Base-by-base conservation (phyloP, 257 asterid species). In the Asclepias syriaca region DNA sequence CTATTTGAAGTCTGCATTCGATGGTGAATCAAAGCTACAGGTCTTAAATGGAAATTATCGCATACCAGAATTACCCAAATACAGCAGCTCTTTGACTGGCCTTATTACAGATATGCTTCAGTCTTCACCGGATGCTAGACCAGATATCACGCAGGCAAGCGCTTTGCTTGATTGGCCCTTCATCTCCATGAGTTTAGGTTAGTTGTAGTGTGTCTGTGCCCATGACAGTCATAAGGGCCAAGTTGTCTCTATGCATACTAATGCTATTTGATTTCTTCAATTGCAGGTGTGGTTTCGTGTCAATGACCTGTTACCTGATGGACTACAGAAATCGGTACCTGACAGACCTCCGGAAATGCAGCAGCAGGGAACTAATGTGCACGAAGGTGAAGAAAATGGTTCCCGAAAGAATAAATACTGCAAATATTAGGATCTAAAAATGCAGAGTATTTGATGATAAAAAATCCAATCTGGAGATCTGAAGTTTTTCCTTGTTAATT, bases 61-160 rank as follows among this genome's bases (percentile, higher is more conserved):
- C 69, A 90, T 91, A 77, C 98, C 98, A 65, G 99, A 94, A 40
- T 78, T 76, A 77, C 99, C 99, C 69, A 94, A 91, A 81, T 94
- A 94, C 91, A 86, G 81, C 86, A 72, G 84, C 46, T 67, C 84
- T 49, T 77, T 92, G 76, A 84, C 85, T 14, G 95, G 84, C 81
- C 95, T 95, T 54, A 88, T 90, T 77, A 85, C 78, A 81, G 97
- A 95, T 60, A 85, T 81, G 90, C 97, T 95, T 81, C 96, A 92
- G 66, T 82, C 97, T 71, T 90, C 97, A 37, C 97, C 99, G 29
- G 82, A 84, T 32, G 85, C 88, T 83, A 81, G 99, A 86, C 99
- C 99, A 70, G 98, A 95, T 85, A 90, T 95, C 90, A 88, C 96
- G 83, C 99, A 95, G 98, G 99, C 98, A 95, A 90, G 96, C 92